Evolutionary conservation across 768 basidiomycete species (phyloP).

Genomic region (Serendipita vermifera): DNA sequence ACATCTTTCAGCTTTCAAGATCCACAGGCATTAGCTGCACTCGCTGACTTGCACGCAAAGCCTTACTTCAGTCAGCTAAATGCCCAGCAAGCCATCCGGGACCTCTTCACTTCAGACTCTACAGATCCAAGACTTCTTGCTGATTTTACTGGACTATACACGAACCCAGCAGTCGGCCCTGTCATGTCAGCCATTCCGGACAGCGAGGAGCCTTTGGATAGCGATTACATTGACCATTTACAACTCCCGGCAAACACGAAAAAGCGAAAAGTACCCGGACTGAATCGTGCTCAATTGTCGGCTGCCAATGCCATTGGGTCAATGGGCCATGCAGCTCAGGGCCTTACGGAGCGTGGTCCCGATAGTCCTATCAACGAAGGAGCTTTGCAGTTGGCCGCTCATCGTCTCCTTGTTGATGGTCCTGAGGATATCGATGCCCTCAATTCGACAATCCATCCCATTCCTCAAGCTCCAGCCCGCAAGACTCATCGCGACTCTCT

Average conservation of each 20-base stretch:
- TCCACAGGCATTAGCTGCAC: neutral
- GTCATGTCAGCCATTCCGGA: conserved; percentile 18
- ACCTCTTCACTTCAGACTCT: conserved; percentile 3
- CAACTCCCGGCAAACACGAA: conserved; percentile 75
- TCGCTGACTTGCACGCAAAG: conserved; percentile 4
- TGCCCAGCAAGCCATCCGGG: conserved; percentile 12
- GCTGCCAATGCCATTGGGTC: neutral
- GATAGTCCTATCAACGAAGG: neutral
- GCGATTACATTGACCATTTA: conserved; percentile 53
- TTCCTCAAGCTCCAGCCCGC: neutral
- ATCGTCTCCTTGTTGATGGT: neutral
- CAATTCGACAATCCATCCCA: neutral
- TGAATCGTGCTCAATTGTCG: neutral
- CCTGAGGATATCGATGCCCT: neutral
- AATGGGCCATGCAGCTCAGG: neutral
- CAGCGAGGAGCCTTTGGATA: conserved; percentile 43
- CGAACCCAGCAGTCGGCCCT: neutral
- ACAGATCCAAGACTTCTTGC: neutral
- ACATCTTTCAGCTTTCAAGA: conserved; percentile 4
- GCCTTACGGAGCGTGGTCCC: neutral
- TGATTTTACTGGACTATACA: neutral
- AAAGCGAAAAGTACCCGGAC: conserved; percentile 69
- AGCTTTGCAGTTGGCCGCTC: neutral
- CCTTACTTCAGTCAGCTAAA: neutral
- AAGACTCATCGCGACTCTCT: conserved; percentile 9